A percentile compares a stretch with the other conserved stretches of the same genome.
Evolutionary conservation across 345 rosid species (phyloP).

Genomic region (Eutrema heterophyllum): DNA sequence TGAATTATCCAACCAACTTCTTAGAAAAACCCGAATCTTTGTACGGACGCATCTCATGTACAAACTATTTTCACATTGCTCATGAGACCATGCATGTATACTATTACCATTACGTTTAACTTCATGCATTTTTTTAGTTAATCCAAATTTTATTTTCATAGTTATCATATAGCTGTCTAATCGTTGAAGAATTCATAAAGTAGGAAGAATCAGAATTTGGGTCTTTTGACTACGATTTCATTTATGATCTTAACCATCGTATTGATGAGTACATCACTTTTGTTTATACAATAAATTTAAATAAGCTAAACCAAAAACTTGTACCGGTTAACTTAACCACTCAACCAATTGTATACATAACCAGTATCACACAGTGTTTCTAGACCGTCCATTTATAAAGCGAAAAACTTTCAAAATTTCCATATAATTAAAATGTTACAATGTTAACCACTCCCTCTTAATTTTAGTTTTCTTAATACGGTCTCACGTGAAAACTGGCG

Average conservation of each 20-base stretch:
- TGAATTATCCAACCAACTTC: conserved; percentile 1
- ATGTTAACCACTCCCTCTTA: too few relatives aligned
- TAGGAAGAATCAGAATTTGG: too few relatives aligned
- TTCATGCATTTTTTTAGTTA: not conserved
- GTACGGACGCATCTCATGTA: conserved; percentile 28
- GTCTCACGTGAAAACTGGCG: conserved; percentile 21
- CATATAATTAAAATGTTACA: not conserved
- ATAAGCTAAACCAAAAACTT: not conserved
- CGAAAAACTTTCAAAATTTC: not conserved
- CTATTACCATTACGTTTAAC: not conserved
- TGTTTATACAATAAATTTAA: not conserved
- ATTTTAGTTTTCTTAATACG: not conserved
- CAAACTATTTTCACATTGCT: conserved; percentile 18
- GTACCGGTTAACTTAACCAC: not conserved
- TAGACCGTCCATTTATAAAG: not conserved
- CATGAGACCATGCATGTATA: not conserved
- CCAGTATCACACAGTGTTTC: not conserved
- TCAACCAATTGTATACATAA: not conserved
- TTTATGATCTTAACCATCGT: too few relatives aligned
- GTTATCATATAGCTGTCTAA: too few relatives aligned
- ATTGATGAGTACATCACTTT: too few relatives aligned
- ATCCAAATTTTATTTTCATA: too few relatives aligned
- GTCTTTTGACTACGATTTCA: too few relatives aligned
- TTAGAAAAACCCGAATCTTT: not conserved
- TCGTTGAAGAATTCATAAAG: too few relatives aligned